A percentile compares a stretch with the other conserved stretches of the same genome.
Conservation (phyloP, 2,329 filamentous ascomycete species). For the Delphinella strobiligena region DNA sequence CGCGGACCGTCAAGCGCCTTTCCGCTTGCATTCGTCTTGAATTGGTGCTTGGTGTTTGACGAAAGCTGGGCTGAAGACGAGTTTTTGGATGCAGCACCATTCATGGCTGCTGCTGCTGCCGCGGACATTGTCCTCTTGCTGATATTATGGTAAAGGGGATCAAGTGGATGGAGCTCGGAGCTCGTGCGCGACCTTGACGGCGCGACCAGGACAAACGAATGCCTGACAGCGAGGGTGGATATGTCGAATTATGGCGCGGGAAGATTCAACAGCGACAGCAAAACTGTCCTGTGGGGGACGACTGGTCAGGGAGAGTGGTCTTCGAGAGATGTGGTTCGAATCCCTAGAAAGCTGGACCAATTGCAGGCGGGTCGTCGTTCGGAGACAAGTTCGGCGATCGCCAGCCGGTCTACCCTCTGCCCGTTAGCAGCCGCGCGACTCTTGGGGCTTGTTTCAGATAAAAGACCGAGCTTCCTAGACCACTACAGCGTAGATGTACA, state of each 20-base stretch:
- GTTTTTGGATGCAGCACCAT: constrained; percentile 12
- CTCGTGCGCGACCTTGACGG: constrained; percentile 20
- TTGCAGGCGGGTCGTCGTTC: background rate
- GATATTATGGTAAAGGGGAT: background rate
- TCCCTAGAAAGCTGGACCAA: background rate
- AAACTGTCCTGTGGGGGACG: background rate
- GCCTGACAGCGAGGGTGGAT: constrained; percentile 6
- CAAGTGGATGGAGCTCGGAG: background rate
- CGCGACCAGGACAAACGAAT: constrained; percentile 20
- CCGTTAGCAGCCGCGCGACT: background rate
- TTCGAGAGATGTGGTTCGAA: background rate
- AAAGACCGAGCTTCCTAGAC: too few species aligned
- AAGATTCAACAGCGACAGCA: constrained; percentile 2
- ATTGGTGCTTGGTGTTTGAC: constrained; percentile 23
- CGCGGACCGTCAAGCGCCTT: constrained; percentile 41
- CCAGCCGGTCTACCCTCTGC: background rate
- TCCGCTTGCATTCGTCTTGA: constrained; percentile 37
- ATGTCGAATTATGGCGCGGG: constrained; percentile 2
- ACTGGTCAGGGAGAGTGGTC: background rate
- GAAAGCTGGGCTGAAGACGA: constrained; percentile 6
- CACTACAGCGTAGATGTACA: too few species aligned
- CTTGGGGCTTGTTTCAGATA: background rate
- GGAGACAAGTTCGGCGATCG: background rate
- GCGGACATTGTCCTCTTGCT: constrained; percentile 15
- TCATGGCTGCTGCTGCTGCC: constrained; percentile 14